Conservation (phyloP, 2,329 filamentous ascomycete species). For the Calonectria hongkongensis region DNA sequence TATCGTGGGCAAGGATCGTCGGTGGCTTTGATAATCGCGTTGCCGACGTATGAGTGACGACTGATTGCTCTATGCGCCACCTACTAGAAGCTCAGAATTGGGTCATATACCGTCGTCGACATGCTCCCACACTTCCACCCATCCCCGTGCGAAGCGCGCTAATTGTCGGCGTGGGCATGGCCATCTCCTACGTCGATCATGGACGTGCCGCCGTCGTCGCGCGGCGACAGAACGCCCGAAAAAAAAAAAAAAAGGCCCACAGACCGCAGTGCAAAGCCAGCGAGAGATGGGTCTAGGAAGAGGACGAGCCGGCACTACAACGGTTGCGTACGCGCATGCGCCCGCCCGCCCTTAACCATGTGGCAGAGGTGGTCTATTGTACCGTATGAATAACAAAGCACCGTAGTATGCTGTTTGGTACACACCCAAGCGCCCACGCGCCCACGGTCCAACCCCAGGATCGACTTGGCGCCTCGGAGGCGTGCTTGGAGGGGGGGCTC, state of each 20-base stretch:
- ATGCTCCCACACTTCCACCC: conserved; percentile 21
- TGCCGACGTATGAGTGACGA: conserved; percentile 24
- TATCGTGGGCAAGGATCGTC: conserved; percentile 32
- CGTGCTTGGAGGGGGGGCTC: conserved; percentile 12
- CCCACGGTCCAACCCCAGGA: conserved; percentile 27
- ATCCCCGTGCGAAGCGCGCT: conserved; percentile 29
- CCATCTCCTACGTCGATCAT: conserved; percentile 41
- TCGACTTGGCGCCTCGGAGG: conserved; percentile 12
- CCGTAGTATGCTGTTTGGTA: conserved; percentile 6
- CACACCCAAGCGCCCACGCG: conserved; percentile 27
- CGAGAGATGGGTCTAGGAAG: conserved; percentile 3
- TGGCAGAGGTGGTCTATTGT: conserved; percentile 16
- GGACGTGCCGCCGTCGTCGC: conserved; percentile 24
- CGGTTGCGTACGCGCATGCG: conserved; percentile 14
- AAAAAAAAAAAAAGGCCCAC: conserved; percentile 16
- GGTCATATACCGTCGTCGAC: neutral
- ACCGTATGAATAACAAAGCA: conserved; percentile 19
- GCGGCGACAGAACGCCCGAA: conserved; percentile 6
- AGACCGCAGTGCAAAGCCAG: conserved; percentile 14
- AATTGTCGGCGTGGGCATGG: conserved; percentile 25
- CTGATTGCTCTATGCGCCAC: conserved; percentile 1
- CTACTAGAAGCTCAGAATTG: conserved; percentile 16
- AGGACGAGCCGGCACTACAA: conserved; percentile 12
- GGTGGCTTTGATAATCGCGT: conserved; percentile 24
- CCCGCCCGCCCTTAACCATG: conserved; percentile 22